phyloP scores from a whole-genome alignment of 306 rosid species.

The Cyclanthera cordifolia region DNA sequence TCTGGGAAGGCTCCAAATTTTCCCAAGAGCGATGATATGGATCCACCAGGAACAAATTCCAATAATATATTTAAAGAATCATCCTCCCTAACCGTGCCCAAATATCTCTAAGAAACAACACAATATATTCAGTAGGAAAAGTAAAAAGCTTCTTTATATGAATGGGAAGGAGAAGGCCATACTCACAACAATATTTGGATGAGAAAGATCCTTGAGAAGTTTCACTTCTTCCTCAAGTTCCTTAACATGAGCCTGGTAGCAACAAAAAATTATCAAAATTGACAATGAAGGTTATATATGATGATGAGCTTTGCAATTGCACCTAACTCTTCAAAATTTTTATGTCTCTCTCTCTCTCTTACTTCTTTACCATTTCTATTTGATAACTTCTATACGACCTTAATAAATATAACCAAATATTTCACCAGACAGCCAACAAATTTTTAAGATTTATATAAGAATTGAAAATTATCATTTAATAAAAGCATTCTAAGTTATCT shows the following conservation, averaged over 20 bases:
- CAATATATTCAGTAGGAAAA: conserved; percentile 21
- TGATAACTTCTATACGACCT: neutral
- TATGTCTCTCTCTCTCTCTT: neutral
- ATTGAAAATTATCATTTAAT: too few species aligned
- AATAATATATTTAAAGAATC: conserved; percentile 75
- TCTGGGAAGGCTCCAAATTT: conserved; percentile 98
- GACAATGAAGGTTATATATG: neutral
- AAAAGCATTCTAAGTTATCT: too few species aligned
- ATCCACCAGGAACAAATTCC: conserved; percentile 99
- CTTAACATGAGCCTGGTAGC: conserved; percentile 69
- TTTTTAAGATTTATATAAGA: too few species aligned
- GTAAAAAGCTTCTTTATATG: conserved; percentile 8
- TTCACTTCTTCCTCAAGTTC: conserved; percentile 99
- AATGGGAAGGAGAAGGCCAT: conserved; percentile 22
- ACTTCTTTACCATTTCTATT: neutral
- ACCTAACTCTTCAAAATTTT: too few species aligned
- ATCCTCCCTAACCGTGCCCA: conserved; percentile 94
- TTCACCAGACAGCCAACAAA: too few species aligned
- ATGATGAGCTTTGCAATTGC: neutral
- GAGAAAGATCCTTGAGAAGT: conserved; percentile 84
- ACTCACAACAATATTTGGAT: conserved; percentile 96
- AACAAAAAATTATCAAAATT: conserved; percentile 19
- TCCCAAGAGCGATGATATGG: conserved; percentile 92
- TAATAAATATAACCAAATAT: too few species aligned
- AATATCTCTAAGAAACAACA: conserved; percentile 60